phyloP scores from a whole-genome alignment of 805 yeast genomes.

The Metschnikowia shivogae region DNA sequence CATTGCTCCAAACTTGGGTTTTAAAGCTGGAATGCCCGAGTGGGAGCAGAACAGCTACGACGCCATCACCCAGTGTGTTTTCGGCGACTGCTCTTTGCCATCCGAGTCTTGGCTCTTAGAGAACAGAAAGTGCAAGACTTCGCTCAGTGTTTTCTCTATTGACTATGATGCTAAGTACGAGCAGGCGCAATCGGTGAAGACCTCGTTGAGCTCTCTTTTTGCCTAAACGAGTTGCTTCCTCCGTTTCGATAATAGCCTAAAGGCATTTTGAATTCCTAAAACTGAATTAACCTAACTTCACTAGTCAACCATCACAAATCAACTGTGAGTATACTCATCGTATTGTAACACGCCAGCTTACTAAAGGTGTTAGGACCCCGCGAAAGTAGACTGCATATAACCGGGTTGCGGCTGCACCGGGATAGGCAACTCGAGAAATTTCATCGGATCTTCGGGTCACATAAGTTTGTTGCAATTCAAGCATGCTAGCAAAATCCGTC shows the following conservation, averaged over 20 bases:
- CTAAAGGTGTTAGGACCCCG: background rate
- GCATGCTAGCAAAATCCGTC: too few relatives aligned
- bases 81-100: slow-evolving; percentile 24
- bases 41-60: slow-evolving; percentile 11
- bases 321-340: too few relatives aligned
- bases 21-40: slow-evolving; percentile 33
- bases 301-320: too few relatives aligned
- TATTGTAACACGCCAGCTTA: too few relatives aligned
- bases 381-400: background rate
- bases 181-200: slow-evolving; percentile 14
- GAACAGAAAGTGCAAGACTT: slow-evolving; percentile 33
- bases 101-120: slow-evolving; percentile 23
- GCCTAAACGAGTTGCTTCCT: background rate
- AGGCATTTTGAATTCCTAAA: too few relatives aligned
- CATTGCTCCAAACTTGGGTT: slow-evolving; percentile 27
- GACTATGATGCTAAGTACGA: slow-evolving; percentile 41
- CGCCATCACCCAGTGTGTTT: slow-evolving; percentile 38
- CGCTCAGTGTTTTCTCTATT: slow-evolving; percentile 46
- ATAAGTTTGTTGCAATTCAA: too few relatives aligned
- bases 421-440: too few relatives aligned
- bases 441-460: too few relatives aligned
- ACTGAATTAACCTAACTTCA: too few relatives aligned
- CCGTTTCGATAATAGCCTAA: background rate
- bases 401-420: background rate
- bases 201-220: slow-evolving; percentile 15